phyloP scores from a whole-genome alignment of 306 rosid genomes.

The Delonix regia region DNA sequence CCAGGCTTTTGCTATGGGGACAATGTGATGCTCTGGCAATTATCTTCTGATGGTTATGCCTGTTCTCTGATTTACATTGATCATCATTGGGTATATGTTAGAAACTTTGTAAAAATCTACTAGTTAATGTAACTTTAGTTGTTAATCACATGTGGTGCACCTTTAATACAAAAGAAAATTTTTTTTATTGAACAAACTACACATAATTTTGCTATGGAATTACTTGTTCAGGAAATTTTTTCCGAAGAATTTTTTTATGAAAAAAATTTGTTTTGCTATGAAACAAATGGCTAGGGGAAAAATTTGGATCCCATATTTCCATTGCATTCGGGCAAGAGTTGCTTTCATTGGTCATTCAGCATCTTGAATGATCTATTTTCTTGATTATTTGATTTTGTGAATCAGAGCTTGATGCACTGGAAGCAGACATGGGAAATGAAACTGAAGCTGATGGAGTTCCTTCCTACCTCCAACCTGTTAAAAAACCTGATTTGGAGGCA shows the following conservation, averaged over 20 bases:
- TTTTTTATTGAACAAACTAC: background rate
- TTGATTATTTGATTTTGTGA: slow-evolving; percentile 2
- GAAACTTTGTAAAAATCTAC: background rate
- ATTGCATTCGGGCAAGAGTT: background rate
- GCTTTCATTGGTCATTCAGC: background rate
- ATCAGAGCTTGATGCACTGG: slow-evolving; percentile 89
- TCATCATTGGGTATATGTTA: background rate
- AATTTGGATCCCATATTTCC: background rate
- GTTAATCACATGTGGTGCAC: background rate
- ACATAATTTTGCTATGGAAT: no score
- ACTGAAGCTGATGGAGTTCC: slow-evolving; percentile 80
- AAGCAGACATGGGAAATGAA: slow-evolving; percentile 88
- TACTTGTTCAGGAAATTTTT: no score
- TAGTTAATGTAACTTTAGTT: background rate
- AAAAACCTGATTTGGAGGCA: slow-evolving; percentile 72
- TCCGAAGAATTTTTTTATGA: no score
- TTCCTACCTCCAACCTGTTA: slow-evolving; percentile 92
- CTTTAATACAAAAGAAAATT: background rate
- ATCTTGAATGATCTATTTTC: background rate
- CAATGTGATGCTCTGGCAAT: background rate
- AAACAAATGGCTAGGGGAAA: background rate
- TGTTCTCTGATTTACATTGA: background rate
- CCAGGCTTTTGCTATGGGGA: slow-evolving; percentile 5
- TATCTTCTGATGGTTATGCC: background rate
- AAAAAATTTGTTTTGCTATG: no score